phyloP scores from a whole-genome alignment of 2,329 filamentous ascomycete genomes.

The Purpureocillium lavendulum region DNA sequence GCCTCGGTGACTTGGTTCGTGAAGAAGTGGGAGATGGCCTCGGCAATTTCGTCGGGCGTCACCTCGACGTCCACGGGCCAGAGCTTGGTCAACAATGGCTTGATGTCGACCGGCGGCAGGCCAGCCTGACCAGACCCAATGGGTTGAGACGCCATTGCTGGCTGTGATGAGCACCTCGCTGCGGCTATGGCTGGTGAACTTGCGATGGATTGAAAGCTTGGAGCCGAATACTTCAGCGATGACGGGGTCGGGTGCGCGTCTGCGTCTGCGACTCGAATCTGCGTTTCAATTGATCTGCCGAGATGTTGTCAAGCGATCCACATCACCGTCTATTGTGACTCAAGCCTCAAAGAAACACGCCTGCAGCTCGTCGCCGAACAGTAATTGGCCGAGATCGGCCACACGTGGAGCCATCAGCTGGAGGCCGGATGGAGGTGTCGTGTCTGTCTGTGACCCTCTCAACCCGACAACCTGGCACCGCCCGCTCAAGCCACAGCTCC shows the following conservation, averaged over 20 bases:
- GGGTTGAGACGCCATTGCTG: constrained; percentile 20
- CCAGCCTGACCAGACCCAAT: constrained; percentile 16
- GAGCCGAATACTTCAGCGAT: too few relatives aligned
- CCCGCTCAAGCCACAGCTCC: too few relatives aligned
- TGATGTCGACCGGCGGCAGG: constrained; percentile 47
- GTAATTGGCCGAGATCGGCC: constrained; percentile 8
- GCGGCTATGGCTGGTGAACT: background rate
- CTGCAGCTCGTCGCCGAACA: background rate
- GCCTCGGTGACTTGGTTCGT: constrained; percentile 82
- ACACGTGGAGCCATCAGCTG: background rate
- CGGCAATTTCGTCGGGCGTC: constrained; percentile 73
- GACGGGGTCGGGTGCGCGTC: too few relatives aligned
- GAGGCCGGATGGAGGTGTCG: too few relatives aligned
- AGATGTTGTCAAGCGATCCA: background rate
- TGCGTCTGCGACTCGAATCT: background rate
- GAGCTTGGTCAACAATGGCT: constrained; percentile 63
- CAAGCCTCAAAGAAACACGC: background rate
- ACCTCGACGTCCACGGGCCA: constrained; percentile 54
- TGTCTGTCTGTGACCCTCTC: too few relatives aligned
- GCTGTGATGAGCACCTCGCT: too few relatives aligned
- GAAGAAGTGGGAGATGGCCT: constrained; percentile 87
- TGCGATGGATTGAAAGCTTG: too few relatives aligned
- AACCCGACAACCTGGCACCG: too few relatives aligned
- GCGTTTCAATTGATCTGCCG: background rate
- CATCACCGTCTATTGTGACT: constrained; percentile 1